Evolutionary conservation across 2,329 filamentous ascomycete species (phyloP).

Genomic region (Berkeleyomyces rouxiae): DNA sequence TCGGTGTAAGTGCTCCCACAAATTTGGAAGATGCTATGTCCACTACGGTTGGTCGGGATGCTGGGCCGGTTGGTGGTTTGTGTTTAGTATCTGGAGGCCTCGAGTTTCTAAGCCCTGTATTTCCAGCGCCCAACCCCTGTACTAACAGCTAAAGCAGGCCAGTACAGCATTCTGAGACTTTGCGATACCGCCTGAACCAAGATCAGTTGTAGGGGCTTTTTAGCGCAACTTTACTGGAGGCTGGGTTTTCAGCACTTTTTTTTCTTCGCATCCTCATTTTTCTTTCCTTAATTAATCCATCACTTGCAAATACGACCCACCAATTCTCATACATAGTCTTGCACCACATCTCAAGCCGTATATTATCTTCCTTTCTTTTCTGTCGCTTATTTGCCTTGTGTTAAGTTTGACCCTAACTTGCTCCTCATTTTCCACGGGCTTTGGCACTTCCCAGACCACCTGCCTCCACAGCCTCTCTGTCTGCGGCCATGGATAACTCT

Average conservation of each 20-base stretch:
- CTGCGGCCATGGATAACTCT: slow-evolving; percentile 12
- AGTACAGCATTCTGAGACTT: neutral
- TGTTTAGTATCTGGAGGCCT: too few species aligned
- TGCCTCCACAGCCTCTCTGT: neutral
- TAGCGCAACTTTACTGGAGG: neutral
- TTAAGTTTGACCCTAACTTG: neutral
- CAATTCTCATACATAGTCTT: neutral
- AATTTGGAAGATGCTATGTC: neutral
- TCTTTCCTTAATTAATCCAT: neutral
- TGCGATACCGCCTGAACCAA: neutral
- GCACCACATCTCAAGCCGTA: neutral
- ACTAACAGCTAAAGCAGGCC: too few species aligned
- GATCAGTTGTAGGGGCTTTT: neutral
- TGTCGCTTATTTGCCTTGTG: neutral
- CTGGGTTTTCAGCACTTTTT: neutral
- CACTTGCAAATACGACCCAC: slow-evolving; percentile 4
- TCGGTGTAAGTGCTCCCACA: slow-evolving; percentile 13
- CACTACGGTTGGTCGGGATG: neutral
- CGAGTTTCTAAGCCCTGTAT: too few species aligned
- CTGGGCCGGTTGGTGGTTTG: neutral
- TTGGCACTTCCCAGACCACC: neutral
- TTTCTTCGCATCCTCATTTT: slow-evolving; percentile 1
- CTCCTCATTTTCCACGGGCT: neutral
- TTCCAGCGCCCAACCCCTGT: neutral
- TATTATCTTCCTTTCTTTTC: neutral